These are phyloP conservation scores for Dimocarpus longan DNA, from an alignment of 345 rosid genomes.

Conservation along the genomic window DNA sequence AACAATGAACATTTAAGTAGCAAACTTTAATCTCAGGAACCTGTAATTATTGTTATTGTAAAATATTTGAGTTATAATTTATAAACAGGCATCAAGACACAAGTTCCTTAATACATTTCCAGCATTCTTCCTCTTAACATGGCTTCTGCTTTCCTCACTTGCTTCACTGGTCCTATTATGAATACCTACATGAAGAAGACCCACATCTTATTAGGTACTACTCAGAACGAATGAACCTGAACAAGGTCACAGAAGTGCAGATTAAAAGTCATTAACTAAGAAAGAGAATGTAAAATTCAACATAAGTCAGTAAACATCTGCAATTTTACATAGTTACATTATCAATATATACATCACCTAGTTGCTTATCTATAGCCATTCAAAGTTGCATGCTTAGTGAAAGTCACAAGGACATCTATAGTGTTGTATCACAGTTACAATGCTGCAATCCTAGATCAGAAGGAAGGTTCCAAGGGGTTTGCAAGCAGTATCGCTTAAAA, in stretches of 20 bases:
- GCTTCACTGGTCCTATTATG: slow-evolving; percentile 77
- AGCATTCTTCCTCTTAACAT: slow-evolving; percentile 87
- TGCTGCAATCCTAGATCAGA: neutral
- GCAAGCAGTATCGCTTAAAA: neutral
- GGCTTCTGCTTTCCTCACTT: slow-evolving; percentile 96
- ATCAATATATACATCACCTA: neutral
- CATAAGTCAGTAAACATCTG: neutral
- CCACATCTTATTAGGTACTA: neutral
- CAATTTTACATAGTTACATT: neutral
- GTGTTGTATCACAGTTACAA: neutral
- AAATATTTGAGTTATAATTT: slow-evolving; percentile 1
- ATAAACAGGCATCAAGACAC: neutral
- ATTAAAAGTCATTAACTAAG: neutral
- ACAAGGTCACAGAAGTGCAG: no score
- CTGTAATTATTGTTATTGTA: neutral
- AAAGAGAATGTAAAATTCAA: neutral
- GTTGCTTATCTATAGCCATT: neutral
- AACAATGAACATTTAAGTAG: neutral
- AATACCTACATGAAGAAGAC: slow-evolving; percentile 53
- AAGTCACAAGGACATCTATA: neutral
- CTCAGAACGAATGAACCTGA: no score
- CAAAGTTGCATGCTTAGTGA: no score
- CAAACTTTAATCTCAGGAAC: slow-evolving; percentile 1
- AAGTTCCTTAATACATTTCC: slow-evolving; percentile 33
- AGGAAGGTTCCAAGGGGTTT: neutral